Base-by-base conservation (phyloP, 2,329 filamentous ascomycete genomes). In the Fusarium lyarnte region DNA sequence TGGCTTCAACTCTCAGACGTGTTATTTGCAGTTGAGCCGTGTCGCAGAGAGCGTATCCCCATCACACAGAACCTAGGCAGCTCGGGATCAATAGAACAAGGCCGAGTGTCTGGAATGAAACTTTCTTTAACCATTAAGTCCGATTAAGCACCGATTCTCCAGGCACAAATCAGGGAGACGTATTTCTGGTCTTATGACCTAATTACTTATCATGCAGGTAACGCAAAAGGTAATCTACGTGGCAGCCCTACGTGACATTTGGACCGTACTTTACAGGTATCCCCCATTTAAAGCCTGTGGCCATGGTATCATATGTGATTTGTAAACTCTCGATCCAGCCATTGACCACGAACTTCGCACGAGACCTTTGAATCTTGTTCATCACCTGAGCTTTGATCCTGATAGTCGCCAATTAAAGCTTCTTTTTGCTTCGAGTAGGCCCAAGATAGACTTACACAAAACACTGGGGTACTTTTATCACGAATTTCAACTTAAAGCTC, bases 401-500 rank as follows among this genome's bases (percentile, higher is more conserved):
- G 16, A 10, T 19, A 14, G 7, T 5, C 8, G 17, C 3, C 8
- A 8, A 6, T 5, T 9, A 11, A 3, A 29, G 27, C 27, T 29
- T 8, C 21, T 16, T 19, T n/a, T 19, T 46, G 13, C 13, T 46
- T 21, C 12, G 12, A 14, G 9, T 17, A 17, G 35, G 9, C 9
- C 9, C 9, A 36, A 36, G 4, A 36, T 17, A 36, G 16, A 36
- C 16, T 33, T 33, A 16, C 8, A 13, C 46, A 19, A 10, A 23
- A 33, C 3, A 31, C 6, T 4, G 2, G 1, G 21, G 31, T 13
- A 19, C 1, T 7, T 36, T 36, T 3, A 19, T 36, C 17, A 3
- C 17, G 17, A 36, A 36, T 19, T 6, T 19, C 17, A 8, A 10
- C 6, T 13, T 14, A 3, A 6, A 51, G 23, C n/a, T 35, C 46